These are phyloP conservation scores for Monosporascus sp. DNA, from an alignment of 2,329 filamentous ascomycete species.

Conservation along the genomic window DNA sequence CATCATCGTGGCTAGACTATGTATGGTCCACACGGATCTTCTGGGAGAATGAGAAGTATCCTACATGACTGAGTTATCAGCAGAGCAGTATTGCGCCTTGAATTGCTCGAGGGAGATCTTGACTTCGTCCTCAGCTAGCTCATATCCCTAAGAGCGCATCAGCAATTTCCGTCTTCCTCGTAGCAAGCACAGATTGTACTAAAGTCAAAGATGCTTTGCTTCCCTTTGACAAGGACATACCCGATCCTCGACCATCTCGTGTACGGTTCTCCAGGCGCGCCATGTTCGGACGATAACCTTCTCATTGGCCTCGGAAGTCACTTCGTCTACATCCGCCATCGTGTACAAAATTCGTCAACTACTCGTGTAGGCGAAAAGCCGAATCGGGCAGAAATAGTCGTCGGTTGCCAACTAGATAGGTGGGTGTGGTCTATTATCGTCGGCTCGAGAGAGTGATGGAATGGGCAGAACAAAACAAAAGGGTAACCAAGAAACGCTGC, in stretches of 20 bases:
- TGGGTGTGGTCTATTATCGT: neutral
- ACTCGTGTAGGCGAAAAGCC: neutral
- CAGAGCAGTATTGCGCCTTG: constrained; percentile 63
- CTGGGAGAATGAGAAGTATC: constrained; percentile 22
- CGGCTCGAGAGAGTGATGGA: too few relatives aligned
- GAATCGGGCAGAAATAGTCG: too few relatives aligned
- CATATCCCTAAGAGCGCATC: constrained; percentile 68
- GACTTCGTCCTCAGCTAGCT: constrained; percentile 84
- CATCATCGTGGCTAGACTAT: neutral
- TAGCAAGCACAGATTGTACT: neutral
- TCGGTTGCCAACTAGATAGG: neutral
- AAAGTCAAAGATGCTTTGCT: too few relatives aligned
- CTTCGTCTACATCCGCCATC: constrained; percentile 38
- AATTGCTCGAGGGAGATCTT: constrained; percentile 83
- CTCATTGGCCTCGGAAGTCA: constrained; percentile 36
- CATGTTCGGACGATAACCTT: constrained; percentile 67
- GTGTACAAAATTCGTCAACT: constrained; percentile 15
- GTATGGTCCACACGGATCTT: neutral
- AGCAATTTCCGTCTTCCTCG: constrained; percentile 10
- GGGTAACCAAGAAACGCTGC: neutral
- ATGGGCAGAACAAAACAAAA: neutral
- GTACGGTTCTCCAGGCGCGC: constrained; percentile 88
- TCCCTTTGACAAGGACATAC: constrained; percentile 46
- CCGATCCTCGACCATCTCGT: constrained; percentile 90
- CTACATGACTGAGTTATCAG: constrained; percentile 73